Evolutionary conservation across 2,329 filamentous ascomycete species (phyloP).

Genomic region (Cercospora beticola): DNA sequence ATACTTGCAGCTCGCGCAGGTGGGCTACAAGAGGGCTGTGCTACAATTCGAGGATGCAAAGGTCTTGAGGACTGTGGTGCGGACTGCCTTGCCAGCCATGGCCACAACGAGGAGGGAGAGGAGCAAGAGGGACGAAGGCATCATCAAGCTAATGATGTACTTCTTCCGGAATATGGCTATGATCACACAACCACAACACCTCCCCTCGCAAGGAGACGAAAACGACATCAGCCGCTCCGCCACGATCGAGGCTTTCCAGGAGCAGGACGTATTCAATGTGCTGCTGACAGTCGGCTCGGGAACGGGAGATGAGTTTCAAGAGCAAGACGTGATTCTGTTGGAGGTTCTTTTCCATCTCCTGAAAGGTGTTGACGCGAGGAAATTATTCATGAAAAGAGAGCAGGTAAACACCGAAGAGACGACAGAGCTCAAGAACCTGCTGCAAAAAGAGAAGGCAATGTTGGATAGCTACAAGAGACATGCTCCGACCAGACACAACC

Average conservation of each 20-base stretch:
- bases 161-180: constrained; percentile 85
- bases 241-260: constrained; percentile 83
- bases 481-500: constrained; percentile 82
- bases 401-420: constrained; percentile 68
- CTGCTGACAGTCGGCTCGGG: constrained; percentile 86
- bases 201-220: constrained; percentile 82
- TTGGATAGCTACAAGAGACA: constrained; percentile 72
- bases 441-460: constrained; percentile 83
- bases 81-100: constrained; percentile 82
- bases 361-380: constrained; percentile 80
- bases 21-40: constrained; percentile 84
- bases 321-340: constrained; percentile 83
- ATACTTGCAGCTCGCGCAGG: constrained; percentile 82
- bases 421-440: constrained; percentile 69
- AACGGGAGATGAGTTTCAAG: constrained; percentile 88
- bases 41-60: constrained; percentile 76
- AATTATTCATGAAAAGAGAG: constrained; percentile 79
- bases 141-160: constrained; percentile 87
- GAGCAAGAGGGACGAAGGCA: constrained; percentile 77
- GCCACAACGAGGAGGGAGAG: constrained; percentile 74
- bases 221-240: constrained; percentile 83
- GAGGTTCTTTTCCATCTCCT: constrained; percentile 91
- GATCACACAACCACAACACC: constrained; percentile 71
- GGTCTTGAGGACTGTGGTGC: constrained; percentile 77
- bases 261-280: constrained; percentile 85